Conservation (phyloP, 176 grass and related monocot species). For the Leersia perrieri region DNA sequence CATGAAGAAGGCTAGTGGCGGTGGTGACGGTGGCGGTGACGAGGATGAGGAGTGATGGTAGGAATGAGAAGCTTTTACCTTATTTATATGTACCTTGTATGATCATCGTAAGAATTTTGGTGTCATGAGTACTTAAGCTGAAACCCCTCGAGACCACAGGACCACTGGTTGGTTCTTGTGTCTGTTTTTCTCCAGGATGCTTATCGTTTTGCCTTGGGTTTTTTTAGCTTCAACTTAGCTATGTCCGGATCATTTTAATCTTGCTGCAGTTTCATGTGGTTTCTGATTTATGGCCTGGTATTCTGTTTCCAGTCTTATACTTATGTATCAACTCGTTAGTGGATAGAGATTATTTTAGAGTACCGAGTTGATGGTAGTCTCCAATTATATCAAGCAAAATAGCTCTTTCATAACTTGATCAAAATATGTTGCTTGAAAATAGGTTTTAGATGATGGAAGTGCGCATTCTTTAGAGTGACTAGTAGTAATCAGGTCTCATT, state of each 20-base stretch:
- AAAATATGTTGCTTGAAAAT: no score
- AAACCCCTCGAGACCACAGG: neutral
- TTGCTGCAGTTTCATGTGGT: neutral
- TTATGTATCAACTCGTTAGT: no score
- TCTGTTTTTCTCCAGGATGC: neutral
- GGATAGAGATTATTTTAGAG: no score
- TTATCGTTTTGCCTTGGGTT: constrained; percentile 3
- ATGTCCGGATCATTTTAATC: constrained; percentile 32
- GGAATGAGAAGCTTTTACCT: constrained; percentile 18
- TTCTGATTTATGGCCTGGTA: neutral
- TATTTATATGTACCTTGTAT: constrained; percentile 17
- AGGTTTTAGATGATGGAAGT: no score
- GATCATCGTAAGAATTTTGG: constrained; percentile 26
- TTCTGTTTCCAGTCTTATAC: neutral
- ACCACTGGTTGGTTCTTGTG: neutral
- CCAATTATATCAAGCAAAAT: no score
- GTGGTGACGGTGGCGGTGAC: constrained; percentile 30
- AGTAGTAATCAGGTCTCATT: no score
- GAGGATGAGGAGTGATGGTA: constrained; percentile 48
- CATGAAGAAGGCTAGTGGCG: constrained; percentile 41
- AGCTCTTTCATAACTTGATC: no score
- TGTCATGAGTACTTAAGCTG: constrained; percentile 33
- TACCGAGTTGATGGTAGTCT: no score
- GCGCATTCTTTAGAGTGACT: no score
- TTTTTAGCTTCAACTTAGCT: neutral